Evolutionary conservation across 768 basidiomycete species (phyloP).

Genomic region (Serendipita sp.): DNA sequence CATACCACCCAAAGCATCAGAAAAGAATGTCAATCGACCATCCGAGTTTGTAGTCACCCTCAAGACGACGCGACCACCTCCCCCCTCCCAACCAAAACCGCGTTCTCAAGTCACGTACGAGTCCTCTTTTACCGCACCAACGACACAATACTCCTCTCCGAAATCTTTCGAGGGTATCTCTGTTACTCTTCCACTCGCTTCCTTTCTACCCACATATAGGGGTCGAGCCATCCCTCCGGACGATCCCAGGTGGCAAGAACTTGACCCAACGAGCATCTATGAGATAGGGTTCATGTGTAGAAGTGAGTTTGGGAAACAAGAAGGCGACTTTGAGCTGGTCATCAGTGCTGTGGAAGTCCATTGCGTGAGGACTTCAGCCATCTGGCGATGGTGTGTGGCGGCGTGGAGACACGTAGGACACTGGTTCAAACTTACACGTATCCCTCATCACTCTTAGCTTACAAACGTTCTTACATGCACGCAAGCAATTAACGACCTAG

Average conservation of each 20-base stretch:
- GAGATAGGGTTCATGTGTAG: constrained; percentile 23
- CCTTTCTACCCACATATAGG: constrained; percentile 20
- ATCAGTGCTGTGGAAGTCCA: constrained; percentile 15
- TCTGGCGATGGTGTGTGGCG: not conserved
- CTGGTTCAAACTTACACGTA: not conserved
- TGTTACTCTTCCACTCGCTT: constrained; percentile 15
- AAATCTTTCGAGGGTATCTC: not conserved
- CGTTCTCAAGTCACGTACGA: not conserved
- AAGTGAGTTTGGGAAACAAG: constrained; percentile 21
- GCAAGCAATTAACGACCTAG: not conserved
- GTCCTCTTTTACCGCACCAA: not conserved
- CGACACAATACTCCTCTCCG: not conserved
- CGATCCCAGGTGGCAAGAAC: constrained; percentile 16
- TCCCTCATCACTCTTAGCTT: not conserved
- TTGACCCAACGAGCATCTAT: constrained; percentile 16
- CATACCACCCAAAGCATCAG: not conserved
- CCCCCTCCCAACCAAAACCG: not conserved
- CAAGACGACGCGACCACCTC: not conserved
- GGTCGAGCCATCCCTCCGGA: constrained; percentile 15
- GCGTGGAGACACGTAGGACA: not conserved
- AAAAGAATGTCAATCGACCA: not conserved
- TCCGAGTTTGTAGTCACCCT: constrained; percentile 1
- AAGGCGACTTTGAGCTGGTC: constrained; percentile 20
- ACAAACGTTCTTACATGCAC: not conserved
- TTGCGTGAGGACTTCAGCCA: not conserved